These are phyloP conservation scores for Melaleuca quinquenervia DNA, from an alignment of 345 rosid species.

Conservation along the genomic window DNA sequence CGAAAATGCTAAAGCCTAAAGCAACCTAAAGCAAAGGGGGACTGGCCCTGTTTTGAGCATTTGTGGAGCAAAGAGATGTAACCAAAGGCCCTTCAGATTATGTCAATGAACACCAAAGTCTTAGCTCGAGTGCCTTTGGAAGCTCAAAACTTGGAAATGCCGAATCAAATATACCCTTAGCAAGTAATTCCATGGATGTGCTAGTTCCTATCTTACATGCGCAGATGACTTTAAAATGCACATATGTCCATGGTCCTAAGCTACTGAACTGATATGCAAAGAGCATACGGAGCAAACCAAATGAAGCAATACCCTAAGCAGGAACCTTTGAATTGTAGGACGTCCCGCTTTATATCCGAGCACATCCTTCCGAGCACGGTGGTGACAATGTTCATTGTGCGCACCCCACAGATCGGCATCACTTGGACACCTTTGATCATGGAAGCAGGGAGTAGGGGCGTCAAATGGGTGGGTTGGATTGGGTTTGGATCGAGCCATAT, in stretches of 20 bases:
- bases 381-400: rapidly evolving
- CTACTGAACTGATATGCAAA: neutral
- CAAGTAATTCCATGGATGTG: neutral
- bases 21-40: neutral
- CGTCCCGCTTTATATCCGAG: neutral
- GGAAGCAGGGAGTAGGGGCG: neutral
- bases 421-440: neutral
- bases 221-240: neutral
- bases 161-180: neutral
- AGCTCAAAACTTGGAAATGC: neutral
- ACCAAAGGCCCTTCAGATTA: neutral
- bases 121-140: neutral
- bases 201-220: neutral
- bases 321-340: neutral
- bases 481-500: too few relatives aligned
- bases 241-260: neutral
- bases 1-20: neutral
- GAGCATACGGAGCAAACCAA: neutral
- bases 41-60: neutral
- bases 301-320: neutral
- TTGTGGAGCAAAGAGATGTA: neutral
- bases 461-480: too few relatives aligned
- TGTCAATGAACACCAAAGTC: neutral
- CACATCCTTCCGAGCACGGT: neutral
- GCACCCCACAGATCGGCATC: neutral